Percentiles rank a stretch among this genome's conserved stretches.
These are phyloP conservation scores for Mentha longifolia DNA, from an alignment of 257 asterid species.

Conservation along the genomic window DNA sequence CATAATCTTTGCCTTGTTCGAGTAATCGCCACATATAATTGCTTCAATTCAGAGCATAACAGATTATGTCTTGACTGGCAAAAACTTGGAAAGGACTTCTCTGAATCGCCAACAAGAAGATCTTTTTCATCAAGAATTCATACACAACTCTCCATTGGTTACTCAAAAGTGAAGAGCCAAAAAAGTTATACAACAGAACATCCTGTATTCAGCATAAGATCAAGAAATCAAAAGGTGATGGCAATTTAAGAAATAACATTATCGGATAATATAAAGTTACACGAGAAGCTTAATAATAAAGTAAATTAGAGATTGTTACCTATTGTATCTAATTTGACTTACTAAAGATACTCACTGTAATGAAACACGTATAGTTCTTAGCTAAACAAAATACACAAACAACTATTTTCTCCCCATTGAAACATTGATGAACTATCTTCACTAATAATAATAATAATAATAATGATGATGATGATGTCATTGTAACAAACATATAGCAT, in stretches of 20 bases:
- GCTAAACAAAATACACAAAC: not conserved
- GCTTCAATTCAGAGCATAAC: slow-evolving; percentile 71
- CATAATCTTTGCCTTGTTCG: slow-evolving; percentile 68
- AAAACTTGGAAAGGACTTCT: slow-evolving; percentile 48
- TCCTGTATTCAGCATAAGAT: slow-evolving; percentile 43
- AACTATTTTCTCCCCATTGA: too few relatives aligned
- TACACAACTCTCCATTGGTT: slow-evolving; percentile 70
- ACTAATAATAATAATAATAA: too few relatives aligned
- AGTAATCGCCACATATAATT: too few relatives aligned
- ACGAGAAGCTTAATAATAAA: too few relatives aligned
- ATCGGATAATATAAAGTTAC: not conserved
- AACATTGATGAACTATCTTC: too few relatives aligned
- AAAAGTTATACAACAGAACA: slow-evolving; percentile 65
- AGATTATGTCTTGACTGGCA: slow-evolving; percentile 50
- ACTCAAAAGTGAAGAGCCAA: slow-evolving; percentile 60
- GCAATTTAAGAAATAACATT: not conserved
- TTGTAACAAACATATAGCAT: too few relatives aligned
- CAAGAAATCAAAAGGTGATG: not conserved
- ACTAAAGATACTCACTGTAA: too few relatives aligned
- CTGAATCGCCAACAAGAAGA: slow-evolving; percentile 36
- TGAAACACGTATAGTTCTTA: not conserved
- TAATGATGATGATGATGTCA: too few relatives aligned
- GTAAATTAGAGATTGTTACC: not conserved
- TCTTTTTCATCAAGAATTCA: slow-evolving; percentile 47
- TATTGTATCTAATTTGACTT: not conserved